Conservation (phyloP, 768 basidiomycete genomes). For the Tricholoma sp. region DNA sequence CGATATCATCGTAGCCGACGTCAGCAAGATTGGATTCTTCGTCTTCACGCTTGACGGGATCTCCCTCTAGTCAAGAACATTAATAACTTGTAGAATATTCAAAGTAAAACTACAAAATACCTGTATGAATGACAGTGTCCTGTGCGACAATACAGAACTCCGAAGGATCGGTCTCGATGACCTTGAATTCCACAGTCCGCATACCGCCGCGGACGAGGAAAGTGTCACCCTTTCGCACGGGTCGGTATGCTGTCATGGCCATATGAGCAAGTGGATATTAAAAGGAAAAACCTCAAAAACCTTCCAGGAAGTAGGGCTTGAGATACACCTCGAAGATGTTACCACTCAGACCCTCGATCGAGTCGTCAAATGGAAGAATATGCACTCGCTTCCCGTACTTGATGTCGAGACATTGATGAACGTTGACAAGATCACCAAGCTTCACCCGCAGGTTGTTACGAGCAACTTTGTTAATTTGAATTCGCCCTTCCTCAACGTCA, state of each 20-base stretch:
- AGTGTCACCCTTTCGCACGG: constrained; percentile 95
- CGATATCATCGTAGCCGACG: constrained; percentile 99
- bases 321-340: constrained; percentile 99
- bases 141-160: constrained; percentile 99
- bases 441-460: constrained; percentile 98
- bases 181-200: constrained; percentile 99
- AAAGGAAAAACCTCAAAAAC: constrained; percentile 28
- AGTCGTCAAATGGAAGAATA: constrained; percentile 96
- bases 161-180: constrained; percentile 95
- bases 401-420: constrained; percentile 95
- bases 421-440: constrained; percentile 92
- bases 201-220: constrained; percentile 99
- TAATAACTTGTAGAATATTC: constrained; percentile 11
- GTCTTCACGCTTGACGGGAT: constrained; percentile 97
- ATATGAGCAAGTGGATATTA: not conserved
- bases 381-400: constrained; percentile 99
- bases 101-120: constrained; percentile 28
- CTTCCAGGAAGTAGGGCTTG: constrained; percentile 98
- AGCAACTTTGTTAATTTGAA: constrained; percentile 99
- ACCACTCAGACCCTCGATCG: constrained; percentile 94
- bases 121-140: constrained; percentile 95
- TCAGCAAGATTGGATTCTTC: constrained; percentile 96
- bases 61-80: constrained; percentile 64
- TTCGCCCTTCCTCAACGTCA: constrained; percentile 96
- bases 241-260: constrained; percentile 67